These are phyloP conservation scores for Dactylonectria estremocensis DNA, from an alignment of 2,329 filamentous ascomycete species.

Conservation along the genomic window DNA sequence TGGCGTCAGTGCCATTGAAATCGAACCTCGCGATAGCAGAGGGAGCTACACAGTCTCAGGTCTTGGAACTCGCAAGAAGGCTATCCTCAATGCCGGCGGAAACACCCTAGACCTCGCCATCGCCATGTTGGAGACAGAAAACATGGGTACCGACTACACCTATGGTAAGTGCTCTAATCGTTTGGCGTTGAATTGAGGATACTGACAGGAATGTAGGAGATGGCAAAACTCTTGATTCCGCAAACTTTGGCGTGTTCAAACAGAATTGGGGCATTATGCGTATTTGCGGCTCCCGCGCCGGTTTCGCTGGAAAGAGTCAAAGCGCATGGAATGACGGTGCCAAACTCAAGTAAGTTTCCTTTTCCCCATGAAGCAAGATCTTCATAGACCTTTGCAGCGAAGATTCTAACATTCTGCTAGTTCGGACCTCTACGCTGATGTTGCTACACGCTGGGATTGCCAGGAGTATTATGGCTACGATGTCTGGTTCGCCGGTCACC, in stretches of 20 bases:
- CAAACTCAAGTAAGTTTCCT: slow-evolving; percentile 11
- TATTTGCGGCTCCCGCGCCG: slow-evolving; percentile 2
- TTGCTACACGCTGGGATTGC: slow-evolving; percentile 16
- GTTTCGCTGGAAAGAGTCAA: neutral
- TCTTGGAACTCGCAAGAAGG: slow-evolving; percentile 9
- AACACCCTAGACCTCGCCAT: slow-evolving; percentile 18
- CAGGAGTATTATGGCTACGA: slow-evolving; percentile 13
- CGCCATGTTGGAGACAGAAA: slow-evolving; percentile 15
- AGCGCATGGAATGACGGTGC: slow-evolving; percentile 17
- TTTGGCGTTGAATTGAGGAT: neutral
- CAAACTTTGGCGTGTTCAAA: slow-evolving; percentile 18
- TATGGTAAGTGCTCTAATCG: slow-evolving; percentile 1
- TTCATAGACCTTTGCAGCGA: neutral
- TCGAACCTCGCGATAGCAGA: neutral
- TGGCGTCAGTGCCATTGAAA: neutral
- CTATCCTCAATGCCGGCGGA: slow-evolving; percentile 13
- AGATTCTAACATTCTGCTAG: neutral
- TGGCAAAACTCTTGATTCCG: slow-evolving; percentile 4
- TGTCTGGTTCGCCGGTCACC: slow-evolving; percentile 9
- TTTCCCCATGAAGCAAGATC: neutral
- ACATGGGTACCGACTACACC: slow-evolving; percentile 15
- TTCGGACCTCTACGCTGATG: slow-evolving; percentile 11
- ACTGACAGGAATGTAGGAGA: slow-evolving; percentile 1
- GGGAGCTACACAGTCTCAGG: slow-evolving; percentile 5
- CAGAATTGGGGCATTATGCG: slow-evolving; percentile 20